A percentile compares a stretch with the other conserved stretches of the same genome.
phyloP scores from a whole-genome alignment of 805 yeast species.

The Yarrowia sp. region DNA sequence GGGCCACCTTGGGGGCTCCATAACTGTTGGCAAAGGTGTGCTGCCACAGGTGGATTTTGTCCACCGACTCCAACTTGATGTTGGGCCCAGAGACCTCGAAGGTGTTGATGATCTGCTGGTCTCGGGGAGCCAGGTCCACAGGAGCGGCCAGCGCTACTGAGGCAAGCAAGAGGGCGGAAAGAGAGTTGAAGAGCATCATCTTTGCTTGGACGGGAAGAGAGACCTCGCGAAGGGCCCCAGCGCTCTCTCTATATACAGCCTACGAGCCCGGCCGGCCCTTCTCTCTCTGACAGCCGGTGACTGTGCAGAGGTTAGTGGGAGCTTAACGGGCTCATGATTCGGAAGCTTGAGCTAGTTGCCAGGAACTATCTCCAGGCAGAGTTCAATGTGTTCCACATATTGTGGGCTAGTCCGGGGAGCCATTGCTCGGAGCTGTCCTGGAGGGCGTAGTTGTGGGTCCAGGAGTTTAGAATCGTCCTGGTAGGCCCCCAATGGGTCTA shows the following conservation, averaged over 20 bases:
- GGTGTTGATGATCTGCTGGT: slow-evolving; percentile 34
- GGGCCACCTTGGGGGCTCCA: slow-evolving; percentile 47
- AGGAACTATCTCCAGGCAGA: not conserved
- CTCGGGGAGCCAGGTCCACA: slow-evolving; percentile 15
- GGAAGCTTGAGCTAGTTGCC: slow-evolving; percentile 19
- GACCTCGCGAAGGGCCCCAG: too few relatives aligned
- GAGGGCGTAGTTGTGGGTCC: too few relatives aligned
- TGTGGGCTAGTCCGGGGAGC: not conserved
- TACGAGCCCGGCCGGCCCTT: too few relatives aligned
- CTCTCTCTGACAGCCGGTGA: slow-evolving; percentile 14
- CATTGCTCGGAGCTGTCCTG: not conserved
- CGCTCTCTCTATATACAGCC: slow-evolving; percentile 2
- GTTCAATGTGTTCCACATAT: not conserved
- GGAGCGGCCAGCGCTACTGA: slow-evolving; percentile 37
- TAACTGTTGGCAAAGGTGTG: slow-evolving; percentile 50
- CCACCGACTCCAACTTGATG: slow-evolving; percentile 12
- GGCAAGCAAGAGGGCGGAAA: slow-evolving; percentile 13
- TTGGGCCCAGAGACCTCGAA: slow-evolving; percentile 33
- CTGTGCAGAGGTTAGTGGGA: slow-evolving; percentile 26
- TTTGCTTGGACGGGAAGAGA: not conserved
- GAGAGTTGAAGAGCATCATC: not conserved
- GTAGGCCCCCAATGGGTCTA: too few relatives aligned
- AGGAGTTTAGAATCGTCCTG: too few relatives aligned
- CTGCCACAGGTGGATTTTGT: slow-evolving; percentile 18
- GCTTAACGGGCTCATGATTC: slow-evolving; percentile 7